Conservation (phyloP, 2,329 filamentous ascomycete species). For the Cadophora sp. region DNA sequence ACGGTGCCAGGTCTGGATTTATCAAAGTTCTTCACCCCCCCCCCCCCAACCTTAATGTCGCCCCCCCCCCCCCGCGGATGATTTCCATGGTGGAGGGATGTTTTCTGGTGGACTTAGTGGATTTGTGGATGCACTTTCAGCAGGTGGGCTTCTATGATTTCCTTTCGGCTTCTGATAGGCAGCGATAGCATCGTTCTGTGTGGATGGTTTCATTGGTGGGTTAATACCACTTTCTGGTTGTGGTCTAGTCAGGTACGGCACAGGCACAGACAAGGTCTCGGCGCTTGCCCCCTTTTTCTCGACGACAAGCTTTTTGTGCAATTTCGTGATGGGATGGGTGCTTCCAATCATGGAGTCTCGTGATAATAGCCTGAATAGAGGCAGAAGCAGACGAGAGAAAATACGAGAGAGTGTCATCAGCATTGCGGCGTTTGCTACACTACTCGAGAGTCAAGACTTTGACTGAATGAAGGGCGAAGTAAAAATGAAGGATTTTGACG, state of each 20-base stretch:
- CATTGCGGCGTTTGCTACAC: slow-evolving; percentile 1
- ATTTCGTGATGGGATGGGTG: background rate
- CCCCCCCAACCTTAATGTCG: no score
- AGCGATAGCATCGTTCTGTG: background rate
- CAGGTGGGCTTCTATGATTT: background rate
- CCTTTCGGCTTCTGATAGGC: no score
- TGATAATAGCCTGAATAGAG: background rate
- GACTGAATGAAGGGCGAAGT: background rate
- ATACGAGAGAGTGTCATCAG: background rate
- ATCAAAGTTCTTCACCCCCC: no score
- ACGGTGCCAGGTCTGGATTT: no score
- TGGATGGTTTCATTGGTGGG: background rate
- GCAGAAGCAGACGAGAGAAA: background rate
- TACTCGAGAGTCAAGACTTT: no score
- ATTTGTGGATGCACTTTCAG: slow-evolving; percentile 5
- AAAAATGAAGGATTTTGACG: no score
- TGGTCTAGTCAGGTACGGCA: slow-evolving; percentile 16
- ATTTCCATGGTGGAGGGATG: background rate
- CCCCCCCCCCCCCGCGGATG: background rate
- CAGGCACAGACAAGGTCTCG: slow-evolving; percentile 2
- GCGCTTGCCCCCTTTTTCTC: slow-evolving; percentile 5
- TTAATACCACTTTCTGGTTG: background rate
- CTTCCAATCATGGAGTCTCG: background rate
- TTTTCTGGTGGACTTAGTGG: no score
- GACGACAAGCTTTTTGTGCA: slow-evolving; percentile 8